Conservation (phyloP, 2,329 filamentous ascomycete genomes). For the Penicillium sp. region DNA sequence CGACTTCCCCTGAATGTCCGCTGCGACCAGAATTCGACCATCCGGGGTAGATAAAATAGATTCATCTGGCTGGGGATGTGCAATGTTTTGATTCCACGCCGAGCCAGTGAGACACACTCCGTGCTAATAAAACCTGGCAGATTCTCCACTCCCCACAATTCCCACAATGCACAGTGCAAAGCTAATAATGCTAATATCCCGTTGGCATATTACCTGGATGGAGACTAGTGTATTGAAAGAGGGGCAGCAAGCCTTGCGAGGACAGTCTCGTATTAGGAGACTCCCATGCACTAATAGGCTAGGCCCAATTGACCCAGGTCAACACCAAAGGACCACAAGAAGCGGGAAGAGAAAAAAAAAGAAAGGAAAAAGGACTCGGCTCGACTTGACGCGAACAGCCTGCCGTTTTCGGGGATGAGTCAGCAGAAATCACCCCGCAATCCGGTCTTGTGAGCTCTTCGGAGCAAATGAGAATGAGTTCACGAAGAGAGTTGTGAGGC, state of each 20-base stretch:
- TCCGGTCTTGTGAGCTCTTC: neutral
- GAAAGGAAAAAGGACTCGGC: no score
- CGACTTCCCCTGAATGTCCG: neutral
- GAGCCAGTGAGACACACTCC: neutral
- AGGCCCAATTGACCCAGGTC: no score
- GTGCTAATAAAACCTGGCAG: neutral
- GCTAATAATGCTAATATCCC: neutral
- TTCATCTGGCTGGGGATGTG: no score
- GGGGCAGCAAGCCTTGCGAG: neutral
- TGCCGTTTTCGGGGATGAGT: no score
- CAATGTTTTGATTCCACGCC: no score
- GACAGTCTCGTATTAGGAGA: no score
- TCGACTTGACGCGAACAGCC: no score
- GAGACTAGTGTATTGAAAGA: neutral
- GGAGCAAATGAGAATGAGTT: neutral
- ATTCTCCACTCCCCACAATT: slow-evolving; percentile 5
- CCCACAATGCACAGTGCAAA: slow-evolving; percentile 2
- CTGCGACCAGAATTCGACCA: no score
- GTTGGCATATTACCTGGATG: neutral
- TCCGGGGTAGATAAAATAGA: no score
- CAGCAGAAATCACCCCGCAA: neutral
- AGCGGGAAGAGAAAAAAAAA: no score
- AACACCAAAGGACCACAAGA: no score
- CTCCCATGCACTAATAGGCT: no score
- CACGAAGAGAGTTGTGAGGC: neutral